A percentile compares a stretch with the other conserved stretches of the same genome.
Conservation (phyloP, 352 stramenopile genomes). For the Pythium volutum region DNA sequence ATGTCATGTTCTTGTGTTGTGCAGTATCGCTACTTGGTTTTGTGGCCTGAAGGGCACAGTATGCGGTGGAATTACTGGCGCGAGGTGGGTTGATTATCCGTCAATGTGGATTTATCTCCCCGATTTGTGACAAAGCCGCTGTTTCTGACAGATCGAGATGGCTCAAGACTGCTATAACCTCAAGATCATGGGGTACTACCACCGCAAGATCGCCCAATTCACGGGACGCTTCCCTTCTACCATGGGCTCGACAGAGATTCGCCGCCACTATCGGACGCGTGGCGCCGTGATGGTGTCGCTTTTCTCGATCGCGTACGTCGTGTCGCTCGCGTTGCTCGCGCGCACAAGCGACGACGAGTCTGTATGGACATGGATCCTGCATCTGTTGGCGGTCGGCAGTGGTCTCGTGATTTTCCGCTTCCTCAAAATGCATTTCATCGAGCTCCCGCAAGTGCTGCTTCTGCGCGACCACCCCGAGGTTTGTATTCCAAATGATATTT, state of each 20-base stretch:
- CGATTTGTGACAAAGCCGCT: not conserved
- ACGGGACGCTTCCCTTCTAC: slow-evolving; percentile 48
- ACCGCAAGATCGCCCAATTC: slow-evolving; percentile 80
- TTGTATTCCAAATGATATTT: not conserved
- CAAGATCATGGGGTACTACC: slow-evolving; percentile 83
- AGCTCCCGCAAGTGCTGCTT: slow-evolving; percentile 64
- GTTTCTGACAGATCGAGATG: slow-evolving; percentile 52
- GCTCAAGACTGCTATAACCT: slow-evolving; percentile 68
- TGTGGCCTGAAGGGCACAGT: slow-evolving; percentile 66
- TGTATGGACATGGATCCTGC: slow-evolving; percentile 51
- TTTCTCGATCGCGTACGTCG: slow-evolving; percentile 44
- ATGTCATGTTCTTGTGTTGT: not conserved
- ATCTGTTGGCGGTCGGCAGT: slow-evolving; percentile 51
- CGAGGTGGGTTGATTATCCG: slow-evolving; percentile 39
- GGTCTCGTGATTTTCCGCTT: slow-evolving; percentile 67
- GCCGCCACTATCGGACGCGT: slow-evolving; percentile 46
- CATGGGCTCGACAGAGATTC: slow-evolving; percentile 48
- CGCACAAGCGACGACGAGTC: slow-evolving; percentile 32
- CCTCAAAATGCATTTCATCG: slow-evolving; percentile 65
- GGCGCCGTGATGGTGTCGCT: slow-evolving; percentile 38
- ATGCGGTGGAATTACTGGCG: slow-evolving; percentile 75
- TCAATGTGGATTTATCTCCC: not conserved
- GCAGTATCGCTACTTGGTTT: slow-evolving; percentile 65
- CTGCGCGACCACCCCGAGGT: slow-evolving; percentile 69
- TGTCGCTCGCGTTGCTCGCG: slow-evolving; percentile 38